A percentile compares a stretch with the other conserved stretches of the same genome.
Conservation (phyloP, 1,139 yeast genomes). For the Candida sp. region DNA sequence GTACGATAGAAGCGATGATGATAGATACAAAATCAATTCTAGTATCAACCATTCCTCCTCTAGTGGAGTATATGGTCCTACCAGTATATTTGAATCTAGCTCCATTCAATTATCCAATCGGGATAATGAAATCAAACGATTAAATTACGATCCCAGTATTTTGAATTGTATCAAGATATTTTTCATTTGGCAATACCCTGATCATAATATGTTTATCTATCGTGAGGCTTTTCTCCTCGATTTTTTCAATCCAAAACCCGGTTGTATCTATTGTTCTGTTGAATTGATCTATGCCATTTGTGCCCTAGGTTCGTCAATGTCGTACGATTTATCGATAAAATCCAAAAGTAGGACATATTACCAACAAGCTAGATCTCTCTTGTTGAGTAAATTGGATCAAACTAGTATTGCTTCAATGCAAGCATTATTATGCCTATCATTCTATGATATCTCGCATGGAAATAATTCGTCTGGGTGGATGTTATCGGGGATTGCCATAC, state of each 20-base stretch:
- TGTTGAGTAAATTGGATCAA: conserved; percentile 32
- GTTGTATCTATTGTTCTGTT: conserved; percentile 44
- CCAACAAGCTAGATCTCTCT: conserved; percentile 36
- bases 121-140: conserved; percentile 4
- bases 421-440: conserved; percentile 1
- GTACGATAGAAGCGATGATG: neutral
- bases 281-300: conserved; percentile 50
- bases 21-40: neutral
- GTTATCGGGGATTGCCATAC: conserved; percentile 52
- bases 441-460: conserved; percentile 46
- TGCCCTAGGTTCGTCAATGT: conserved; percentile 50
- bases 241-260: conserved; percentile 45
- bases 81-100: conserved; percentile 3
- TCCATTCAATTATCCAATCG: conserved; percentile 1
- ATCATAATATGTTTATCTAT: conserved; percentile 56
- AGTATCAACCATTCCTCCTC: neutral
- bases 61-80: conserved; percentile 3
- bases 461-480: conserved; percentile 56
- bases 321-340: conserved; percentile 36
- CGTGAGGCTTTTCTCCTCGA: conserved; percentile 57
- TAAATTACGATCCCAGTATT: conserved; percentile 36
- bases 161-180: conserved; percentile 49
- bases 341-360: conserved; percentile 35
- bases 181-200: conserved; percentile 61
- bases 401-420: conserved; percentile 3